A percentile compares a stretch with the other conserved stretches of the same genome.
Conservation (phyloP, 495 filamentous ascomycete genomes). For the Xylaria grammica region DNA sequence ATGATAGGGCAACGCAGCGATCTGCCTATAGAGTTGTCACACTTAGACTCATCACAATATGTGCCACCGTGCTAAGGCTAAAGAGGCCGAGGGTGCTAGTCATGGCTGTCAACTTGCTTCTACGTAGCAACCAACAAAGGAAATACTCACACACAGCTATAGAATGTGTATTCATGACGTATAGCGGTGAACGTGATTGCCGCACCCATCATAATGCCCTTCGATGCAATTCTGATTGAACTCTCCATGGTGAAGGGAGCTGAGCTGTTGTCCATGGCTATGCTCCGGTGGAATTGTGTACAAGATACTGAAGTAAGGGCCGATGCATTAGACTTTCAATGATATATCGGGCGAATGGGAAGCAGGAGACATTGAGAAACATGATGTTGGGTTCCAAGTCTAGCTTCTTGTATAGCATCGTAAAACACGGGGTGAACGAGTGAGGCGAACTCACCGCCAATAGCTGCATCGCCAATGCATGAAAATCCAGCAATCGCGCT, state of each 20-base stretch:
- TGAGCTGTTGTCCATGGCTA: not conserved
- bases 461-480: not conserved
- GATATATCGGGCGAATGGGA: not conserved
- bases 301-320: not conserved
- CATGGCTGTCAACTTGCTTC: constrained; percentile 21
- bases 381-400: not conserved
- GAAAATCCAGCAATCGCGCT: not conserved
- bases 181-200: constrained; percentile 39
- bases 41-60: constrained; percentile 1
- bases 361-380: not conserved
- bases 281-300: not conserved
- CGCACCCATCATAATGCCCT: constrained; percentile 41
- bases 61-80: constrained; percentile 27
- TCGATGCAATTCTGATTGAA: constrained; percentile 34
- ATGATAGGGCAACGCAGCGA: not conserved
- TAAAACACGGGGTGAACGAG: not conserved
- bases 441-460: not conserved
- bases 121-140: not conserved
- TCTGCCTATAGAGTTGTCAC: constrained; percentile 9
- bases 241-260: not conserved
- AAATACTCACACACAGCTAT: constrained; percentile 38
- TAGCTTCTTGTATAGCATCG: constrained; percentile 2
- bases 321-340: not conserved
- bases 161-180: constrained; percentile 29
- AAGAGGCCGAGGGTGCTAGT: constrained; percentile 34